These are phyloP conservation scores for Misopates orontium DNA, from an alignment of 257 asterid species.

Conservation along the genomic window DNA sequence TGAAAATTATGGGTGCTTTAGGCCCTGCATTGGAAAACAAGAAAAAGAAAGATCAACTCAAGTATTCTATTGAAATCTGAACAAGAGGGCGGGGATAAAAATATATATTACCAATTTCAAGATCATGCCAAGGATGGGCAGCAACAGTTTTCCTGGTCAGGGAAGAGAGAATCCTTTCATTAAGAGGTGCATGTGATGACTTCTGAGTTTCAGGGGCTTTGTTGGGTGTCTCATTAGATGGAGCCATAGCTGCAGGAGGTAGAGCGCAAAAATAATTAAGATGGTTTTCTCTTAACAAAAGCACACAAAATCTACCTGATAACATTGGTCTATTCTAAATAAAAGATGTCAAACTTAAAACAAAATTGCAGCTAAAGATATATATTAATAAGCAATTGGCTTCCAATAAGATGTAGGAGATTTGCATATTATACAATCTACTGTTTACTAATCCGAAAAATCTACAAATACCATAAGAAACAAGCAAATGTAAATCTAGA, in stretches of 20 bases:
- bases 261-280: constrained; percentile 21
- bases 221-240: constrained; percentile 50
- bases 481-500: background rate
- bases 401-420: constrained; percentile 16
- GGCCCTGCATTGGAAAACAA: constrained; percentile 68
- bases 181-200: constrained; percentile 62
- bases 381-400: constrained; percentile 5
- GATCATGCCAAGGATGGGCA: constrained; percentile 99
- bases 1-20: constrained; percentile 75
- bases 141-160: constrained; percentile 79
- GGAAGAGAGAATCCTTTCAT: constrained; percentile 86
- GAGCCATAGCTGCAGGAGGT: constrained; percentile 53
- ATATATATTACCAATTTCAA: constrained; percentile 70
- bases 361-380: constrained; percentile 5
- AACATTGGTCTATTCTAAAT: background rate
- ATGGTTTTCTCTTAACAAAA: constrained; percentile 1
- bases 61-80: constrained; percentile 1
- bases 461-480: background rate
- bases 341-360: constrained; percentile 19
- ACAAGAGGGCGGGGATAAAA: constrained; percentile 19
- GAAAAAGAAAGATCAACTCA: constrained; percentile 5
- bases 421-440: background rate
- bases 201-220: constrained; percentile 33
- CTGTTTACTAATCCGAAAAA: background rate
- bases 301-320: background rate